These are phyloP conservation scores for Musa balbisiana DNA, from an alignment of 202 grass and related monocot species.

Conservation along the genomic window DNA sequence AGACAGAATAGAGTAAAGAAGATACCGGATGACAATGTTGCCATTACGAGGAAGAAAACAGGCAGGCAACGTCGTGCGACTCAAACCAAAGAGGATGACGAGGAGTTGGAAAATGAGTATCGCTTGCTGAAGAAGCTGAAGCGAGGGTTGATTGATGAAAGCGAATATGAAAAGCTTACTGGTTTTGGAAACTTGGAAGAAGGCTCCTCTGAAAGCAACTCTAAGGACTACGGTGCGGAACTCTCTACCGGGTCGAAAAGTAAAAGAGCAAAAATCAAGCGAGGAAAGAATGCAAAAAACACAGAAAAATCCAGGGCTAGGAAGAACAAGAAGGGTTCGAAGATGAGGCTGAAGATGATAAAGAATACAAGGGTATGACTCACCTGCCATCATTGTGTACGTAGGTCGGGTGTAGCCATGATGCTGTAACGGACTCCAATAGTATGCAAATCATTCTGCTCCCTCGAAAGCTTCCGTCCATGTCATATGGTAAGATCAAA, in stretches of 20 bases:
- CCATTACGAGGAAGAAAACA: constrained; percentile 55
- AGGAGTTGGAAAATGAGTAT: constrained; percentile 77
- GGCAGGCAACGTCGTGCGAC: constrained; percentile 58
- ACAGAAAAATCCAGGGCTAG: not conserved
- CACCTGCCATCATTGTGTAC: too few relatives aligned
- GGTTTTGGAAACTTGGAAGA: constrained; percentile 43
- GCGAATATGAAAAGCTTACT: constrained; percentile 78
- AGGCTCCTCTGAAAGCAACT: constrained; percentile 21
- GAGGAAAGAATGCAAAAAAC: not conserved
- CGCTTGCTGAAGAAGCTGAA: constrained; percentile 84
- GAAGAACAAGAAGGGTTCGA: not conserved
- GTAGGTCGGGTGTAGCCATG: too few relatives aligned
- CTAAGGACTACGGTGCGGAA: not conserved
- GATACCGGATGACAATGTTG: constrained; percentile 8
- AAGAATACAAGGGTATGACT: not conserved
- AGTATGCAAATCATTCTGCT: too few relatives aligned
- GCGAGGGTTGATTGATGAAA: constrained; percentile 61
- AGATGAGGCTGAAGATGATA: not conserved
- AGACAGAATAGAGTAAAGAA: constrained; percentile 41
- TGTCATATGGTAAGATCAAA: too few relatives aligned
- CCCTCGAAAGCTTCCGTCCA: too few relatives aligned
- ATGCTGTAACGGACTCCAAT: too few relatives aligned
- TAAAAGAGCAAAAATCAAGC: not conserved
- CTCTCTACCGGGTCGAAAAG: not conserved
- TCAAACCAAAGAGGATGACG: constrained; percentile 87